Evolutionary conservation across 2,329 filamentous ascomycete genomes (phyloP).

Genomic region (Colletotrichum sidae): DNA sequence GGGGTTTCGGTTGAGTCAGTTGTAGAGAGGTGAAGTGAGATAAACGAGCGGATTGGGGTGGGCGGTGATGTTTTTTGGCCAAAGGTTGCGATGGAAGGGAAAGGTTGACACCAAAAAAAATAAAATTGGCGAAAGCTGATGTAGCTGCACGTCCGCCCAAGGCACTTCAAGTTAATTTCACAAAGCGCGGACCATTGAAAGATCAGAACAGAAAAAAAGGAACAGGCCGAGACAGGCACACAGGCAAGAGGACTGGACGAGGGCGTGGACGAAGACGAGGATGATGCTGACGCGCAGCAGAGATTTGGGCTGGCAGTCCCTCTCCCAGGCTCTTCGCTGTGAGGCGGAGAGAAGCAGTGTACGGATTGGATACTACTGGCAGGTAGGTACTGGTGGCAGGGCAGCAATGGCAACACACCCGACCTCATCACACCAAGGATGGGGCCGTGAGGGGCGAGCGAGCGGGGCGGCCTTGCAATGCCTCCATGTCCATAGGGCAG

Average conservation of each 20-base stretch:
- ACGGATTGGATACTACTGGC: too few relatives aligned
- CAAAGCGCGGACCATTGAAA: background rate
- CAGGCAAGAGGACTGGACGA: background rate
- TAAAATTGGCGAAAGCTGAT: background rate
- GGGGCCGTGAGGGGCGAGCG: too few relatives aligned
- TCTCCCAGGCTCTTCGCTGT: conserved; percentile 28
- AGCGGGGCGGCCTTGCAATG: background rate
- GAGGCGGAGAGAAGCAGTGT: conserved; percentile 7
- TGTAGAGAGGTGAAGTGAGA: background rate
- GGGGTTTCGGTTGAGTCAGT: conserved; percentile 21
- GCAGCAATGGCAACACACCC: conserved; percentile 5
- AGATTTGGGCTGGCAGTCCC: conserved; percentile 1
- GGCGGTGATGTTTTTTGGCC: background rate
- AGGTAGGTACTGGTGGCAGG: too few relatives aligned
- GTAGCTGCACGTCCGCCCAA: too few relatives aligned
- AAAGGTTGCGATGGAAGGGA: conserved; percentile 1
- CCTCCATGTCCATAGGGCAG: too few relatives aligned
- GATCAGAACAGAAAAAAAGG: conserved; percentile 8
- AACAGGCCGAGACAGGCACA: background rate
- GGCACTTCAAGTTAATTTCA: too few relatives aligned
- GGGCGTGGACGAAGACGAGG: background rate
- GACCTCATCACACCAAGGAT: too few relatives aligned
- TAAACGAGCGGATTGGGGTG: conserved; percentile 29
- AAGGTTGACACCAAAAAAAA: background rate
- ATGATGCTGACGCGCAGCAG: conserved; percentile 12